Evolutionary conservation across 2,329 filamentous ascomycete species (phyloP).

Genomic region (Hyphodiscus sp.): DNA sequence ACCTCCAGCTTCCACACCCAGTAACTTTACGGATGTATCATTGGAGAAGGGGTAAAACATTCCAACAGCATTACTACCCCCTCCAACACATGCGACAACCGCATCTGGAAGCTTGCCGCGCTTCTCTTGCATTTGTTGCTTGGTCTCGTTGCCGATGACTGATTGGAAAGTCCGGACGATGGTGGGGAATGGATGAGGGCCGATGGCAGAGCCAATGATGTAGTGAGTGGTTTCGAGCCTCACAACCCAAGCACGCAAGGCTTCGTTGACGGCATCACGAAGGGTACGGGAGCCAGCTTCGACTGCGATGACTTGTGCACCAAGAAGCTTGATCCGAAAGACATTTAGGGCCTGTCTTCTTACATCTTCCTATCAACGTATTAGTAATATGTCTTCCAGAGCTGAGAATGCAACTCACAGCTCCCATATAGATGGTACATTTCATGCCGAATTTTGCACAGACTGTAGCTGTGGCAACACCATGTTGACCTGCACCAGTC

Average conservation of each 20-base stretch:
- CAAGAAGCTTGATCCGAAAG: constrained; percentile 95
- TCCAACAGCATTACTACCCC: constrained; percentile 88
- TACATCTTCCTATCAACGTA: constrained; percentile 63
- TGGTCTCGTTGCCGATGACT: constrained; percentile 92
- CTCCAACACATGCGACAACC: constrained; percentile 93
- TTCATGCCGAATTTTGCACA: constrained; percentile 98
- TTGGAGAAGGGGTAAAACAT: constrained; percentile 98
- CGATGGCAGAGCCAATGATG: constrained; percentile 95
- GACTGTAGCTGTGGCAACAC: constrained; percentile 93
- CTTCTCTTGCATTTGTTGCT: constrained; percentile 79
- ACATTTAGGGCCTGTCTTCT: constrained; percentile 94
- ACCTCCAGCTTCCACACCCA: constrained; percentile 92
- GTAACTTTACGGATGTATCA: constrained; percentile 75
- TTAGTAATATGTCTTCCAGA: constrained; percentile 5
- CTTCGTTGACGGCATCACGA: constrained; percentile 90
- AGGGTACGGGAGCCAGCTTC: constrained; percentile 82
- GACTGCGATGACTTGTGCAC: constrained; percentile 86
- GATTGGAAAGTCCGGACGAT: constrained; percentile 98
- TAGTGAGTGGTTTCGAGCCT: constrained; percentile 93
- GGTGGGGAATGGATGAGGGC: constrained; percentile 94
- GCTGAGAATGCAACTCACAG: constrained; percentile 33
- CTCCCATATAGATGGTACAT: constrained; percentile 97
- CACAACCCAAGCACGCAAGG: constrained; percentile 88
- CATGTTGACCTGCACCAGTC: constrained; percentile 95
- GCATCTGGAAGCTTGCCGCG: constrained; percentile 89